These are phyloP conservation scores for Hsuehochloa calcarea DNA, from an alignment of 176 grass and related monocot species.

Conservation along the genomic window DNA sequence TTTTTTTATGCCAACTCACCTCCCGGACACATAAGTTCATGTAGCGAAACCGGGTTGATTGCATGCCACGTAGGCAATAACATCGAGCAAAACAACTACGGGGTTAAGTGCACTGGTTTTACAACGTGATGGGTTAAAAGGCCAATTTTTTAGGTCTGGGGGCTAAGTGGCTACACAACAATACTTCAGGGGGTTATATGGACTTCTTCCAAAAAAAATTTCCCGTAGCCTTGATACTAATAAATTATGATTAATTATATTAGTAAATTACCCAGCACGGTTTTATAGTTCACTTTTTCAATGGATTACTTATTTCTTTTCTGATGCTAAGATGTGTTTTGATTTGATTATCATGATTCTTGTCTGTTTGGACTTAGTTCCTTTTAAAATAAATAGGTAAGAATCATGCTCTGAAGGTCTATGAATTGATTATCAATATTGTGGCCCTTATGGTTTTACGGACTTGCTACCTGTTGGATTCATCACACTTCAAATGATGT, in stretches of 20 bases:
- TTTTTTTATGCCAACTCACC: too few relatives aligned
- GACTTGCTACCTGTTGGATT: background rate
- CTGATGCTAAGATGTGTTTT: background rate
- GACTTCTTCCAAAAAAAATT: background rate
- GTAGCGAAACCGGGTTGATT: too few relatives aligned
- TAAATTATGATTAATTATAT: background rate
- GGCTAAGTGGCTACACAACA: too few relatives aligned
- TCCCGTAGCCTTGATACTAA: background rate
- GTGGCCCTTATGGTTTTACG: background rate
- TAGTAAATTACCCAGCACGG: background rate
- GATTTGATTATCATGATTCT: slow-evolving; percentile 22
- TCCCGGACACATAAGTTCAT: too few relatives aligned
- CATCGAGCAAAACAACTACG: too few relatives aligned
- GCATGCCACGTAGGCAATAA: too few relatives aligned
- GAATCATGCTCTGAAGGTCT: background rate
- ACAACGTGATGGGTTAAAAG: too few relatives aligned
- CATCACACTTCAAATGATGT: background rate
- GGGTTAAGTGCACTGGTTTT: too few relatives aligned
- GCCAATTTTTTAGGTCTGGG: too few relatives aligned
- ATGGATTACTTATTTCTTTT: background rate
- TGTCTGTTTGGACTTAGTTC: background rate
- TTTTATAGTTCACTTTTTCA: background rate
- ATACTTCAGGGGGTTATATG: too few relatives aligned
- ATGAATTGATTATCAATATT: background rate
- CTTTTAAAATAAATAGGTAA: slow-evolving; percentile 10